Conservation (phyloP, 345 rosid species). For the Eucalyptus lansdowneana region DNA sequence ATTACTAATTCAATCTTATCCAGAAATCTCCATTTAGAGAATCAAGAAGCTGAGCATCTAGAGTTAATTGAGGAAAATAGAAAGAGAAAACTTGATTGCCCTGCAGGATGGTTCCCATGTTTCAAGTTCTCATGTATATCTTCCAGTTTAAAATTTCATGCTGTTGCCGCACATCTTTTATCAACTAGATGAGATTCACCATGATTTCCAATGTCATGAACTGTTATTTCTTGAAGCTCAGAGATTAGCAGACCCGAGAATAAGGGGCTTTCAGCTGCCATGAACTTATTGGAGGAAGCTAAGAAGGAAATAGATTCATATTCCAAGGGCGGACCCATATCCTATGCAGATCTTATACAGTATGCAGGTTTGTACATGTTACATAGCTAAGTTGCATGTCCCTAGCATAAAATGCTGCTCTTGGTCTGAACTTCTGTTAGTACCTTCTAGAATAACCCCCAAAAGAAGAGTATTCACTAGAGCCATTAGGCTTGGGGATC, state of each 20-base stretch:
- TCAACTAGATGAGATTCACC: not conserved
- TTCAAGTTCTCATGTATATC: not conserved
- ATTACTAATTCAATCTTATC: not conserved
- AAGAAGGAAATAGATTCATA: conserved; percentile 72
- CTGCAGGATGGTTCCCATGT: not conserved
- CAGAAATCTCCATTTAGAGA: not conserved
- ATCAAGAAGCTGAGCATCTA: not conserved
- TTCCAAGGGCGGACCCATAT: conserved; percentile 89
- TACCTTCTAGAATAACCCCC: not conserved
- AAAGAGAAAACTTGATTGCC: not conserved
- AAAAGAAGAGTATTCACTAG: not conserved
- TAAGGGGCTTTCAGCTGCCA: conserved; percentile 56
- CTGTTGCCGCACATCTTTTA: not conserved
- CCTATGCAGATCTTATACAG: conserved; percentile 80
- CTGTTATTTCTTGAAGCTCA: conserved; percentile 54
- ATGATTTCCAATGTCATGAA: not conserved
- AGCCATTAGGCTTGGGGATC: not conserved
- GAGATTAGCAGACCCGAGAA: conserved; percentile 92
- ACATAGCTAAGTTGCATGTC: not conserved
- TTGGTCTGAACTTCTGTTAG: not conserved
- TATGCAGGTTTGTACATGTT: conserved; percentile 34
- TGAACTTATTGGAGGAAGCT: conserved; percentile 41
- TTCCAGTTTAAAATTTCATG: not conserved
- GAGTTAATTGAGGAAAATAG: not conserved
- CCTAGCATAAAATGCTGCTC: not conserved